Evolutionary conservation across 108 stramenopile species (phyloP).

Genomic region (Poteriospumella lacustris): DNA sequence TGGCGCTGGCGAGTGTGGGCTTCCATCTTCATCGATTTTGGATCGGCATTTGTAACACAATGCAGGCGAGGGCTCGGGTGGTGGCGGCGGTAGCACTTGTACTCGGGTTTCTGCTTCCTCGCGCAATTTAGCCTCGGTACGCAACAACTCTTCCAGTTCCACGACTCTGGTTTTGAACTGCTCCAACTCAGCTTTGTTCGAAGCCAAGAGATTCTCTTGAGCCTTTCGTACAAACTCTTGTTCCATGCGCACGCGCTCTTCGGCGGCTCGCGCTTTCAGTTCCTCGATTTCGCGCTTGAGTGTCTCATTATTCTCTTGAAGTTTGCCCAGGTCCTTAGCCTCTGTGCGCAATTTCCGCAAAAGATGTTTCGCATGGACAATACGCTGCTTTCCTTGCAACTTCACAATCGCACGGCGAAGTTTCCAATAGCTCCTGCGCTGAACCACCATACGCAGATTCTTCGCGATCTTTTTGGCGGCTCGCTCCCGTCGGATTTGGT

Average conservation of each 20-base stretch:
- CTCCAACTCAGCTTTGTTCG: not conserved
- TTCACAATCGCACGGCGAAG: not conserved
- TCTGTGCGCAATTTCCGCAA: not conserved
- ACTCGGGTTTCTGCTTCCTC: not conserved
- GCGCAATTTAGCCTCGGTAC: not conserved
- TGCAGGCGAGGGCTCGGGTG: not conserved
- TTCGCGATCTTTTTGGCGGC: not conserved
- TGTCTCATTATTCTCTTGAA: conserved; percentile 23
- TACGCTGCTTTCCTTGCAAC: not conserved
- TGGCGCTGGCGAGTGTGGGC: too few species aligned
- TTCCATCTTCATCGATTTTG: too few species aligned
- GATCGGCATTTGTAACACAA: not conserved
- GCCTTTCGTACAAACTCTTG: not conserved
- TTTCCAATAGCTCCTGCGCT: not conserved
- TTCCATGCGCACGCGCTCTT: not conserved
- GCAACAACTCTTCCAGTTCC: not conserved
- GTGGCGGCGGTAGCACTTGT: too few species aligned
- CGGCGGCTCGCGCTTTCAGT: not conserved
- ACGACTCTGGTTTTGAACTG: not conserved
- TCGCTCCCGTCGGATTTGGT: not conserved
- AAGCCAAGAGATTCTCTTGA: not conserved
- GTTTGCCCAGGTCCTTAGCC: conserved; percentile 38
- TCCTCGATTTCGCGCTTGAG: conserved; percentile 29
- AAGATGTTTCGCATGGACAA: not conserved
- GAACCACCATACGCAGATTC: not conserved